Percentiles rank a stretch among this genome's conserved stretches.
Evolutionary conservation across 441 rosid species (phyloP).

Genomic region (Syzygium syzygioides): DNA sequence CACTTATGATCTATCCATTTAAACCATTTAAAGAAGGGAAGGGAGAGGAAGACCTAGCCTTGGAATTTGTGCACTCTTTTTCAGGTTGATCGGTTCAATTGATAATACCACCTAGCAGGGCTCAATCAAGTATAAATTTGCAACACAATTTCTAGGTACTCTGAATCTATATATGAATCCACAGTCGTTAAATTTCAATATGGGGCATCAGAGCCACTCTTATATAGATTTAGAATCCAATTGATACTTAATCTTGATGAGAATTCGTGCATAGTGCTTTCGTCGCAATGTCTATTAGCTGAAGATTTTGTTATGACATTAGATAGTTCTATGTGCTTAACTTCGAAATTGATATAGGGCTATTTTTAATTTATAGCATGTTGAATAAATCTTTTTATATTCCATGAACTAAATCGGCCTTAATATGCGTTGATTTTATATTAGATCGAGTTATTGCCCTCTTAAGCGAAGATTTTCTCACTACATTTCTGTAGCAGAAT

Average conservation of each 20-base stretch:
- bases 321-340: rapidly evolving
- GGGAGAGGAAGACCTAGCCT: neutral
- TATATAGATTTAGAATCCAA: neutral
- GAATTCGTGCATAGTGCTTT: neutral
- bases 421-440: neutral
- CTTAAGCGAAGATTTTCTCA: neutral
- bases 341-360: neutral
- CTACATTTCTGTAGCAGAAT: neutral
- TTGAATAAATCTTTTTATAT: neutral
- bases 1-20: neutral
- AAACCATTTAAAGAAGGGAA: neutral
- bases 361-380: neutral
- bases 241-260: neutral
- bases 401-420: neutral
- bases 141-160: neutral
- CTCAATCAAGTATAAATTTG: neutral
- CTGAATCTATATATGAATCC: neutral
- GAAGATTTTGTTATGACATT: neutral
- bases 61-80: neutral
- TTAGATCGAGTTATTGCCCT: neutral
- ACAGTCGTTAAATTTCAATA: neutral
- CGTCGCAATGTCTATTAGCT: neutral
- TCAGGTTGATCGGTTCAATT: neutral
- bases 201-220: neutral
- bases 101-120: neutral